Base-by-base conservation (phyloP, 345 rosid genomes). In the Eucalyptus albens region DNA sequence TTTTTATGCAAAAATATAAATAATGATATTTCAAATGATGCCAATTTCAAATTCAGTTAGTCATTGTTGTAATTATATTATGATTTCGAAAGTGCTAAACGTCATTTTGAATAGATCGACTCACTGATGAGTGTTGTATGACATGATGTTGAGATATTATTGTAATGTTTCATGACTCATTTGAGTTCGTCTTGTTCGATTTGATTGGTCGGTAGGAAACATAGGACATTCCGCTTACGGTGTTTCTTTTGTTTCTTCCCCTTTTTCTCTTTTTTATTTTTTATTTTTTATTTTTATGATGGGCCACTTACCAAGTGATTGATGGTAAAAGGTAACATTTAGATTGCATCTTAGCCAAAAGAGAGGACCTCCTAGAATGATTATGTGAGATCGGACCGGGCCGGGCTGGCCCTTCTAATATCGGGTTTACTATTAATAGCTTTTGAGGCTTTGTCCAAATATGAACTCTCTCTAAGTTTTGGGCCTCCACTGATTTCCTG, bases 61-160 rank as follows among this genome's bases (percentile, higher is more conserved):
- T 6, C 17, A 12, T 60, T 27, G 0, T 27, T 6, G 16, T 0
- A 2, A 0, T 27, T 13, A 13, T 6, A 12, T 27, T 13, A 0
- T 27, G 15, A 62, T 62, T 29, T 27, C 2, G 0, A 13, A 60
- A 62, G 5, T 12, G 9, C 0, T 13, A 6, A 62, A 13, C 1
- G 0, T 27, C 0, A 6, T 62, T 27, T 29, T 2, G 4, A 62
- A 0, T 27, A 14, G 0, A 65, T 65, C 21, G 1, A 65, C 21
- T 16, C 1, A 0, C 1, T 1, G 0, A 11, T 27, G 0, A 3
- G 0, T 29, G 17, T 3, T 1, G 0, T 13, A 26, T 0, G 16
- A 2, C 1, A 3, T 62, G 2, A 29, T 13, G 2, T 29, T 62
- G 1, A 62, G 4, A 62, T 62, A 29, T 29, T 13, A 12, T 60